Percentiles rank a stretch among this genome's conserved stretches.
Evolutionary conservation across 2,329 filamentous ascomycete genomes (phyloP).

Genomic region (Cladophialophora psammophila): DNA sequence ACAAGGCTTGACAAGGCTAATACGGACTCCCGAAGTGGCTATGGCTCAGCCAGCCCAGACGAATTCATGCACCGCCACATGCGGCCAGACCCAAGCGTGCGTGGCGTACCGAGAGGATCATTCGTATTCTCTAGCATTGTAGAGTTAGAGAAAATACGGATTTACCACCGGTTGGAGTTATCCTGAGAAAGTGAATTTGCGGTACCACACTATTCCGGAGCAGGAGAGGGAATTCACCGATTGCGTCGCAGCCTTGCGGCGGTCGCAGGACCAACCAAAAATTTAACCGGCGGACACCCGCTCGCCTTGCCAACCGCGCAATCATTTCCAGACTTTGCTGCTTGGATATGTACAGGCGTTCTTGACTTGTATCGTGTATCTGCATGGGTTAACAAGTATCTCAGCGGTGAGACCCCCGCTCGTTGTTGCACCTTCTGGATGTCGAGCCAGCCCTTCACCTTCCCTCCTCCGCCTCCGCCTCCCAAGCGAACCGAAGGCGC

Average conservation of each 20-base stretch:
- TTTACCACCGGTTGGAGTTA: no score
- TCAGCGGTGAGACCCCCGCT: neutral
- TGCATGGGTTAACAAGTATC: neutral
- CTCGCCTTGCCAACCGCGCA: neutral
- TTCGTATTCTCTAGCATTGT: no score
- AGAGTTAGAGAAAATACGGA: no score
- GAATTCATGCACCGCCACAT: no score
- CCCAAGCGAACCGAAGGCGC: constrained; percentile 37
- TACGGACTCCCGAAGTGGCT: no score
- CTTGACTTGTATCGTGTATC: neutral
- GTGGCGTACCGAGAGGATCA: no score
- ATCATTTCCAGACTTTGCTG: neutral
- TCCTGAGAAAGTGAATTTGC: no score
- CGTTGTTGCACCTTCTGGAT: constrained; percentile 18
- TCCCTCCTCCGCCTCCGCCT: constrained; percentile 56
- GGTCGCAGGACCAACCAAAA: neutral
- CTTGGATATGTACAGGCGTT: neutral
- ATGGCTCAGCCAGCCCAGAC: no score
- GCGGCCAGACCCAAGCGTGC: no score
- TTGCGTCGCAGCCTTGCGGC: neutral
- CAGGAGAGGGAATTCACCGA: no score
- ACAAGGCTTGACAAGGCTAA: no score
- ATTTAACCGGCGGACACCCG: neutral
- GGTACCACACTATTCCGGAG: no score
- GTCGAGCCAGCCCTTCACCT: constrained; percentile 52